Conservation (phyloP, 306 rosid genomes). For the Sicyos baderoa region DNA sequence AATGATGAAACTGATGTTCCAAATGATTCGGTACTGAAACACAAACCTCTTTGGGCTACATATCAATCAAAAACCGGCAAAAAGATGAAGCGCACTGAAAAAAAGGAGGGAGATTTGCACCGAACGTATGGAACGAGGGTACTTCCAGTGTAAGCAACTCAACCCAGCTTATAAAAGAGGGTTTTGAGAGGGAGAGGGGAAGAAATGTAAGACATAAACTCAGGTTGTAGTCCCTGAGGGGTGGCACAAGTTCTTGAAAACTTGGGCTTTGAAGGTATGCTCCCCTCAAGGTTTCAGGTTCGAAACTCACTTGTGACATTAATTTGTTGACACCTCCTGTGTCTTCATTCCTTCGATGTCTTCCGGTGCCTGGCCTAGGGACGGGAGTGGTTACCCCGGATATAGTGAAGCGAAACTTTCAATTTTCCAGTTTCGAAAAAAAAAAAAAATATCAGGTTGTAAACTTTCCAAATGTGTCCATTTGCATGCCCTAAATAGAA, state of each 20-base stretch:
- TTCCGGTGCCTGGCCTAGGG: too few species aligned
- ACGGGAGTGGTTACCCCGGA: too few species aligned
- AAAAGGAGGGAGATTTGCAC: slow-evolving; percentile 63
- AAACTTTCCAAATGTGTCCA: neutral
- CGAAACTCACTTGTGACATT: too few species aligned
- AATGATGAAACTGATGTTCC: slow-evolving; percentile 54
- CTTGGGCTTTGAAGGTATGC: too few species aligned
- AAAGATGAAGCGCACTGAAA: slow-evolving; percentile 46
- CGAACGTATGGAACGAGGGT: slow-evolving; percentile 96
- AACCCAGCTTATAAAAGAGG: slow-evolving; percentile 20
- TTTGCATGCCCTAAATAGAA: slow-evolving; percentile 2
- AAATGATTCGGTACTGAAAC: slow-evolving; percentile 78
- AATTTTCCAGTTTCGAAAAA: too few species aligned
- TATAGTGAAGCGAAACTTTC: too few species aligned
- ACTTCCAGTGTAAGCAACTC: slow-evolving; percentile 83
- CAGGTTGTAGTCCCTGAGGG: neutral
- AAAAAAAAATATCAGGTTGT: too few species aligned
- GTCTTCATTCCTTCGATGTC: too few species aligned
- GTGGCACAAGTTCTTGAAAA: too few species aligned
- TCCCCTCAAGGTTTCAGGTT: too few species aligned
- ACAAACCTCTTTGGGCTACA: slow-evolving; percentile 90
- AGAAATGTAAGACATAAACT: neutral
- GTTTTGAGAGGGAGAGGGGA: slow-evolving; percentile 1
- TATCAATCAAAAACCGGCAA: slow-evolving; percentile 51
- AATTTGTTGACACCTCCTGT: too few species aligned